phyloP scores from a whole-genome alignment of 176 grass and related monocot species.

The Calamus simplicifolius region DNA sequence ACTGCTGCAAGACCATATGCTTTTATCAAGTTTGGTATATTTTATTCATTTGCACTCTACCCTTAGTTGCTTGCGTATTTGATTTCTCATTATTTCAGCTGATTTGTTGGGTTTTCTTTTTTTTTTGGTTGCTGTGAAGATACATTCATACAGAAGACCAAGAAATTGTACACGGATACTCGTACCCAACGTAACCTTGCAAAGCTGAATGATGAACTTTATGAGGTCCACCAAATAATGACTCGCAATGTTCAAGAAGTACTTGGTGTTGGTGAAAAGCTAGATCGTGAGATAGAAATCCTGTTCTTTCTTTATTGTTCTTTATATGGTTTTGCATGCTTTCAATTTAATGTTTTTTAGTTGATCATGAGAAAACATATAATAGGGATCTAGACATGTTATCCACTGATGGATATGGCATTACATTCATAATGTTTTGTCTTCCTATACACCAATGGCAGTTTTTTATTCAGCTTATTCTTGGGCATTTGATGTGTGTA shows the following conservation, averaged over 20 bases:
- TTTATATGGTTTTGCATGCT: neutral
- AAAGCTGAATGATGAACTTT: conserved; percentile 91
- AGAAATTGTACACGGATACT: conserved; percentile 85
- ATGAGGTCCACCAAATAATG: conserved; percentile 93
- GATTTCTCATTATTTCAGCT: conserved; percentile 15
- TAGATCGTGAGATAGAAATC: conserved; percentile 57
- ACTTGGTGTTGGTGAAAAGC: conserved; percentile 95
- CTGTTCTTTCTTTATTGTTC: conserved; percentile 1
- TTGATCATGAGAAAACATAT: too few relatives aligned
- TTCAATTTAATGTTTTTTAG: too few relatives aligned
- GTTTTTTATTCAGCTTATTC: too few relatives aligned
- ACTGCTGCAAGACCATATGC: conserved; percentile 92
- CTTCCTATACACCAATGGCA: too few relatives aligned
- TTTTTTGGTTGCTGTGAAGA: conserved; percentile 31
- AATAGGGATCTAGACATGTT: too few relatives aligned
- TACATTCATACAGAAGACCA: conserved; percentile 93
- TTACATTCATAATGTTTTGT: too few relatives aligned
- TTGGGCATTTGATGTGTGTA: too few relatives aligned
- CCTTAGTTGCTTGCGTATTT: conserved; percentile 4
- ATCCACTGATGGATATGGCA: too few relatives aligned
- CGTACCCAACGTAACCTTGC: conserved; percentile 89
- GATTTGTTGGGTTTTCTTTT: neutral
- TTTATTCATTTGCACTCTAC: conserved; percentile 3
- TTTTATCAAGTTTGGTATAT: conserved; percentile 86
- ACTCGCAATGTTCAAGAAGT: conserved; percentile 97